Conservation (phyloP, 768 basidiomycete genomes). For the Kockovaella imperatae region DNA sequence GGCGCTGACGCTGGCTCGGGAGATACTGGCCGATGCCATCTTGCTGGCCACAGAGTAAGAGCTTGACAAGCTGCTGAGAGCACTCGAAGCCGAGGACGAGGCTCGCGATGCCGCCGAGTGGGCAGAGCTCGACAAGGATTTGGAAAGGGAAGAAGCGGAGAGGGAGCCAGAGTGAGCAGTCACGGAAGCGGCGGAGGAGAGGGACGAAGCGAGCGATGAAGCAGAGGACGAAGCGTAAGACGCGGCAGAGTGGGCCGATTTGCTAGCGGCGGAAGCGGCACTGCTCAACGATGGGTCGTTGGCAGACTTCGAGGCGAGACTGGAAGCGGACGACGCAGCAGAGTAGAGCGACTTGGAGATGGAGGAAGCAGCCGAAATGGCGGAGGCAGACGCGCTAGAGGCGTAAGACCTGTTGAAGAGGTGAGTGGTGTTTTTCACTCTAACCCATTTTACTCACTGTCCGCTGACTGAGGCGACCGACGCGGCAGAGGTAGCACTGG, state of each 20-base stretch:
- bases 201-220: conserved; percentile 37
- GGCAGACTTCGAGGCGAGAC: conserved; percentile 37
- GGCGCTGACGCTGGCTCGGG: conserved; percentile 24
- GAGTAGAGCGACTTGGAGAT: conserved; percentile 35
- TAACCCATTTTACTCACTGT: conserved; percentile 21
- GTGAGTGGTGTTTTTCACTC: not conserved
- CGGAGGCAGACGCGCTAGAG: conserved; percentile 32
- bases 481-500: conserved; percentile 41
- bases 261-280: conserved; percentile 40
- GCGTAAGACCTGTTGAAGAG: conserved; percentile 36
- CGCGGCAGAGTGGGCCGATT: conserved; percentile 38
- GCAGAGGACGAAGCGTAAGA: conserved; percentile 39
- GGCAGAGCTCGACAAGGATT: conserved; percentile 30
- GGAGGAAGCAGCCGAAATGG: conserved; percentile 36
- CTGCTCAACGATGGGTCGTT: conserved; percentile 26
- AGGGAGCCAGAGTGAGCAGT: conserved; percentile 33
- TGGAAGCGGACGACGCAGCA: conserved; percentile 34
- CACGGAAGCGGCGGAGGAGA: conserved; percentile 36
- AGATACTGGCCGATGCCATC: conserved; percentile 27
- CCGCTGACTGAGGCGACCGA: conserved; percentile 37
- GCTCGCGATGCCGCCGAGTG: conserved; percentile 30
- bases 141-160: conserved; percentile 32
- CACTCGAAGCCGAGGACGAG: conserved; percentile 22
- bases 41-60: conserved; percentile 31
- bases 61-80: conserved; percentile 24